Percentiles rank a stretch among this genome's conserved stretches.
Evolutionary conservation across 2,329 filamentous ascomycete species (phyloP).

Genomic region (Aureobasidium sp.): DNA sequence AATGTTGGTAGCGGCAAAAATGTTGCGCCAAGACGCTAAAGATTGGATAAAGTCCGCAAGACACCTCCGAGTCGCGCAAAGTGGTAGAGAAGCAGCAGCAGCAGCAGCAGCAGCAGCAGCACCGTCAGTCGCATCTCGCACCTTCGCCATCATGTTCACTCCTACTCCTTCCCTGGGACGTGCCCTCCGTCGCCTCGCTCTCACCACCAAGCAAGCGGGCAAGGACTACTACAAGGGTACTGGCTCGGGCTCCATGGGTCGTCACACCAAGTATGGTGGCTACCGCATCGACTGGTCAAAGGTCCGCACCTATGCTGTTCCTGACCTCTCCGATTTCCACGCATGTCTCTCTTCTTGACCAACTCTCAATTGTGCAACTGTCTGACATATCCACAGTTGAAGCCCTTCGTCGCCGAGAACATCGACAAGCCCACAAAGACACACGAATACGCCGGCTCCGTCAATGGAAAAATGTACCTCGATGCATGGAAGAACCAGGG

Average conservation of each 20-base stretch:
- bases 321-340: conserved; percentile 63
- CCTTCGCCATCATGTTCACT: conserved; percentile 16
- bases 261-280: conserved; percentile 73
- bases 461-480: conserved; percentile 29
- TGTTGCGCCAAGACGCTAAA: conserved; percentile 6
- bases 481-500: conserved; percentile 29
- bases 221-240: conserved; percentile 98
- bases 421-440: conserved; percentile 48
- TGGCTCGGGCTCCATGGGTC: conserved; percentile 77
- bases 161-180: conserved; percentile 61
- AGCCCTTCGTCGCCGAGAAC: conserved; percentile 65
- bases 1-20: conserved; percentile 8
- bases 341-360: conserved; percentile 39
- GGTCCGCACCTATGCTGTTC: conserved; percentile 84
- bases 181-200: conserved; percentile 64
- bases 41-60: conserved; percentile 4
- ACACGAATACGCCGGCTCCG: conserved; percentile 34
- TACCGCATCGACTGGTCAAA: conserved; percentile 80
- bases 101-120: not conserved
- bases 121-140: not conserved
- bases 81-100: not conserved
- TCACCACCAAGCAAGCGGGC: conserved; percentile 89
- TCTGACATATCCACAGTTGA: conserved; percentile 40
- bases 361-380: too few relatives aligned
- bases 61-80: conserved; percentile 13